Evolutionary conservation across 305 asterid genomes (phyloP).

Genomic region (Ajuga reptans): DNA sequence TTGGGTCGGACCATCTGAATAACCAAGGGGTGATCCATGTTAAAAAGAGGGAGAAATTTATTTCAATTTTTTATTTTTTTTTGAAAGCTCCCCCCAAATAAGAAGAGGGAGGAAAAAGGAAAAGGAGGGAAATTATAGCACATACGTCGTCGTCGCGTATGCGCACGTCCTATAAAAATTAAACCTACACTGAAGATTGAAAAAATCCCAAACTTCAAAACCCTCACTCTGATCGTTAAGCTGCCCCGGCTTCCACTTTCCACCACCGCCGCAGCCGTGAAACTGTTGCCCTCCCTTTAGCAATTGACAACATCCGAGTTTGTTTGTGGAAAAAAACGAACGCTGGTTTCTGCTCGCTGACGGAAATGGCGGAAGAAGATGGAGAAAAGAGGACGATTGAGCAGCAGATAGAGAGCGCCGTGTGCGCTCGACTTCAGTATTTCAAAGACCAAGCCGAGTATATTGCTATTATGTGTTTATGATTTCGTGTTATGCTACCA

Average conservation of each 20-base stretch:
- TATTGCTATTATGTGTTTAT: background rate
- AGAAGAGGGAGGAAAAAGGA: no score
- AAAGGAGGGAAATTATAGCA: no score
- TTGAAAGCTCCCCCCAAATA: no score
- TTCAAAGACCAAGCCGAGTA: constrained; percentile 59
- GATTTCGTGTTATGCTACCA: background rate
- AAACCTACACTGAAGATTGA: background rate
- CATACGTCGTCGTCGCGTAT: constrained; percentile 12
- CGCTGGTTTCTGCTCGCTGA: background rate
- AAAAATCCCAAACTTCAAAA: constrained; percentile 10
- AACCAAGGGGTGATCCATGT: no score
- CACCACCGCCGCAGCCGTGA: background rate
- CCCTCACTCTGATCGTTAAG: constrained; percentile 24
- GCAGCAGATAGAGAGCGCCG: constrained; percentile 42
- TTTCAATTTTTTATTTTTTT: no score
- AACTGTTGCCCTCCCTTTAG: background rate
- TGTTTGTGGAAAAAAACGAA: background rate
- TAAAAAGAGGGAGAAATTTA: no score
- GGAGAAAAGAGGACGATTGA: constrained; percentile 33
- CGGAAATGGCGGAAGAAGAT: constrained; percentile 34
- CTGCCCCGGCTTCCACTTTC: background rate
- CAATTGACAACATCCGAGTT: background rate
- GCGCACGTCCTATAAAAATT: background rate
- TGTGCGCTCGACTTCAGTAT: constrained; percentile 47
- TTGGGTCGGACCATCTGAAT: no score